Percentiles rank a stretch among this genome's conserved stretches.
Evolutionary conservation across 1,284 basidiomycete genomes (phyloP).

Genomic region (Cryptococcus sp.): DNA sequence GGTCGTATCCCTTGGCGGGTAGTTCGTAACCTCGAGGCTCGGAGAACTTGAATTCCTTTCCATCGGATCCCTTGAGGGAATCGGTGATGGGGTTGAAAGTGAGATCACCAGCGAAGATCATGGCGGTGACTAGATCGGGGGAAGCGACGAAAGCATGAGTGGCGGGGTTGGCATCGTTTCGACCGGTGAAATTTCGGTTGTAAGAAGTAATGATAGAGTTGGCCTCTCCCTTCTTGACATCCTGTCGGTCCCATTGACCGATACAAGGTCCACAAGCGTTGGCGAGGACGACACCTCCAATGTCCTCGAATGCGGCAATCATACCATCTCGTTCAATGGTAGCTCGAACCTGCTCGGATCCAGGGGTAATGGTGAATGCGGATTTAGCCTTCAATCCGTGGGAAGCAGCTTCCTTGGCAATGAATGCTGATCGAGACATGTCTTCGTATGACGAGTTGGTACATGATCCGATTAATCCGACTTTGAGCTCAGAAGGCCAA

Average conservation of each 20-base stretch:
- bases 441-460: slow-evolving; percentile 97
- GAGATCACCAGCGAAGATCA: slow-evolving; percentile 91
- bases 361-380: slow-evolving; percentile 94
- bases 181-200: slow-evolving; percentile 94
- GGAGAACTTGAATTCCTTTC: slow-evolving; percentile 80
- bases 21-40: slow-evolving; percentile 86
- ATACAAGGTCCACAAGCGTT: slow-evolving; percentile 99
- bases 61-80: slow-evolving; percentile 66
- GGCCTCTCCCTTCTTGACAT: slow-evolving; percentile 82
- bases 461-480: slow-evolving; percentile 96
- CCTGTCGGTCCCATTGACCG: slow-evolving; percentile 96
- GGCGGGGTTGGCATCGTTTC: slow-evolving; percentile 91
- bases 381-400: slow-evolving; percentile 79
- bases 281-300: slow-evolving; percentile 81
- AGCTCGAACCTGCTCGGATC: slow-evolving; percentile 94
- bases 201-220: slow-evolving; percentile 97
- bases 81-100: slow-evolving; percentile 92
- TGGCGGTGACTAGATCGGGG: slow-evolving; percentile 93
- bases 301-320: slow-evolving; percentile 71
- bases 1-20: slow-evolving; percentile 90
- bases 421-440: slow-evolving; percentile 86
- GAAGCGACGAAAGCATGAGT: slow-evolving; percentile 89
- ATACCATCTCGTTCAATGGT: slow-evolving; percentile 94
- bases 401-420: slow-evolving; percentile 82
- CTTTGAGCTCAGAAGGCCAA: slow-evolving; percentile 87